These are phyloP conservation scores for Phoma sp. DNA, from an alignment of 2,329 filamentous ascomycete genomes.

Conservation along the genomic window DNA sequence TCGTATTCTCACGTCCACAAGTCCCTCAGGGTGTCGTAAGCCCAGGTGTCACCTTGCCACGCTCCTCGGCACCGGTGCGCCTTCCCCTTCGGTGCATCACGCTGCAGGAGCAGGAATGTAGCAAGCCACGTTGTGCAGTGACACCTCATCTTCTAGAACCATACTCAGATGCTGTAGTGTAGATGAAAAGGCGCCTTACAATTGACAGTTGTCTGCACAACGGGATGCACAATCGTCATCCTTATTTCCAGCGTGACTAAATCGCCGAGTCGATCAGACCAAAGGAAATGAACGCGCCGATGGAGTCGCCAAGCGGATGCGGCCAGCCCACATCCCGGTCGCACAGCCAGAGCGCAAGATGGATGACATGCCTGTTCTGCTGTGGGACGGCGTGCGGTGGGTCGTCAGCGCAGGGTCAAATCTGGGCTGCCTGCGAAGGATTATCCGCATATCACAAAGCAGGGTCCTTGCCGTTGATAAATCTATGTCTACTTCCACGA, in stretches of 20 bases:
- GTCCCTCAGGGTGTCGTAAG: conserved; percentile 10
- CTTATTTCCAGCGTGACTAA: conserved; percentile 5
- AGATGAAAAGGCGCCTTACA: no score
- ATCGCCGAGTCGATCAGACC: conserved; percentile 15
- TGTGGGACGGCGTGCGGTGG: conserved; percentile 9
- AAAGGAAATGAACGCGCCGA: conserved; percentile 13
- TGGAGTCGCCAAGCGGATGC: conserved; percentile 9
- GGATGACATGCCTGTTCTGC: conserved; percentile 11
- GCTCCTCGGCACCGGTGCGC: conserved; percentile 9
- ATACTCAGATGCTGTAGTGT: background rate
- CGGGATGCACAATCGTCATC: background rate
- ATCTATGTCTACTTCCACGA: conserved; percentile 1
- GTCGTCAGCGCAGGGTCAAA: conserved; percentile 1
- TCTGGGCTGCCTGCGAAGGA: background rate
- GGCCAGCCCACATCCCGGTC: conserved; percentile 9
- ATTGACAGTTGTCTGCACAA: conserved; percentile 1
- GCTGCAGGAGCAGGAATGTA: conserved; percentile 3
- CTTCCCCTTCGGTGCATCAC: conserved; percentile 9
- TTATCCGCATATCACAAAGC: background rate
- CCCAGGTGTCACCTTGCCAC: conserved; percentile 12
- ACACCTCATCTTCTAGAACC: background rate
- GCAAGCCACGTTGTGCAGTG: conserved; percentile 7
- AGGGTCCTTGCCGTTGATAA: background rate
- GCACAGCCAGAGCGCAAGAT: background rate
- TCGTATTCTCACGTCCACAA: conserved; percentile 12